Conservation (phyloP, 116 monocot genomes). For the Trichopus zeylanicus region DNA sequence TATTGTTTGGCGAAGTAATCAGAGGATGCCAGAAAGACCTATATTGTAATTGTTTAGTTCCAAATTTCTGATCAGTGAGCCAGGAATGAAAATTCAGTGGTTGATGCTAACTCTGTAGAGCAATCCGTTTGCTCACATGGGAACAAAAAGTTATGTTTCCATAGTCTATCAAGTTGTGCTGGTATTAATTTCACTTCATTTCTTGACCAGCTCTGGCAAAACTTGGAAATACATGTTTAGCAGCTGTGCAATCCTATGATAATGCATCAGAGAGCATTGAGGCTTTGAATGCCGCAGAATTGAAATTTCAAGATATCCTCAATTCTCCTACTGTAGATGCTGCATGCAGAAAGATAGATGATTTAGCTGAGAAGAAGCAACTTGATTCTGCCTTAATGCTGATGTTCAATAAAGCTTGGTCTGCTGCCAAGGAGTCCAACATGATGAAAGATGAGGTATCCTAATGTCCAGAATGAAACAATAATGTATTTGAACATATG, state of each 20-base stretch:
- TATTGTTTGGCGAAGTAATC: too few relatives aligned
- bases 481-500: neutral
- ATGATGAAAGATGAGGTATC: slow-evolving; percentile 88
- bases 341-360: slow-evolving; percentile 88
- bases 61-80: too few relatives aligned
- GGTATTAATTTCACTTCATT: slow-evolving; percentile 3
- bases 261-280: slow-evolving; percentile 75
- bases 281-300: slow-evolving; percentile 73
- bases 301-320: slow-evolving; percentile 83
- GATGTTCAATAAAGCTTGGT: slow-evolving; percentile 93
- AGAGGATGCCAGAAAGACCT: too few relatives aligned
- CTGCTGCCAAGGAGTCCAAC: slow-evolving; percentile 81
- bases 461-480: neutral
- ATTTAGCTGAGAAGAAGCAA: slow-evolving; percentile 83
- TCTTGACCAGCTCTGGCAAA: slow-evolving; percentile 49
- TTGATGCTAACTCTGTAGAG: too few relatives aligned
- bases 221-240: slow-evolving; percentile 66
- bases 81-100: neutral
- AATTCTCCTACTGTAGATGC: slow-evolving; percentile 70
- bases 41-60: too few relatives aligned
- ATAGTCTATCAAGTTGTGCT: neutral
- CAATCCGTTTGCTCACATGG: too few relatives aligned
- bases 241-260: slow-evolving; percentile 86
- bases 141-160: neutral
- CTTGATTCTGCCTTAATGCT: slow-evolving; percentile 88